These are phyloP conservation scores for Kuraishia molischiana DNA, from an alignment of 805 yeast genomes.

Conservation along the genomic window DNA sequence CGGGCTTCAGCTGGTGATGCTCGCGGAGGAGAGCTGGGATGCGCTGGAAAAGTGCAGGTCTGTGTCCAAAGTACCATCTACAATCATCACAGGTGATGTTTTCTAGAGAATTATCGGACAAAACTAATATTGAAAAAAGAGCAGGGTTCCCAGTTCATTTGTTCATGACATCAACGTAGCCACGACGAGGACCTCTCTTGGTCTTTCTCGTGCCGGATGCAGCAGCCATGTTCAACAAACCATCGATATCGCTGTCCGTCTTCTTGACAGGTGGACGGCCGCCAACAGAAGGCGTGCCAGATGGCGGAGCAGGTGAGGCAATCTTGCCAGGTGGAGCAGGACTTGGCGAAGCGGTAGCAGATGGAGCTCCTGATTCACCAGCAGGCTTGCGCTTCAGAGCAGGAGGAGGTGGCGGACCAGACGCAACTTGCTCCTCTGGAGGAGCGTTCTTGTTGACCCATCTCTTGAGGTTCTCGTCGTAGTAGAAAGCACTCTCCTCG, in stretches of 20 bases:
- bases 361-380: slow-evolving; percentile 14
- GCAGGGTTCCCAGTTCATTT: slow-evolving; percentile 5
- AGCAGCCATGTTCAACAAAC: slow-evolving; percentile 13
- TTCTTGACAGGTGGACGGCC: slow-evolving; percentile 18
- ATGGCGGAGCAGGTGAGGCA: slow-evolving; percentile 22
- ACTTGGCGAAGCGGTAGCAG: slow-evolving; percentile 21
- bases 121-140: neutral
- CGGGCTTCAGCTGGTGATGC: neutral
- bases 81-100: neutral
- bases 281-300: slow-evolving; percentile 21
- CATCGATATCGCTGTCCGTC: slow-evolving; percentile 16
- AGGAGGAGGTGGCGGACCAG: slow-evolving; percentile 58
- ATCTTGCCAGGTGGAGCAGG: slow-evolving; percentile 27
- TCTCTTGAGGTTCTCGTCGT: slow-evolving; percentile 74
- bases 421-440: slow-evolving; percentile 50
- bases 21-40: neutral
- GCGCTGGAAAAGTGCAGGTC: neutral
- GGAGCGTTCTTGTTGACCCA: slow-evolving; percentile 75
- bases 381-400: slow-evolving; percentile 30
- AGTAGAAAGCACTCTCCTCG: slow-evolving; percentile 60
- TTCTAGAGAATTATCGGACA: neutral
- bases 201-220: slow-evolving; percentile 27
- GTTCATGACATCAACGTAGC: slow-evolving; percentile 60
- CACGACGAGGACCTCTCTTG: slow-evolving; percentile 44
- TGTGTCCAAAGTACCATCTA: neutral